These are phyloP conservation scores for Anthracocystis setariae DNA, from an alignment of 1,284 basidiomycete genomes.

Conservation along the genomic window DNA sequence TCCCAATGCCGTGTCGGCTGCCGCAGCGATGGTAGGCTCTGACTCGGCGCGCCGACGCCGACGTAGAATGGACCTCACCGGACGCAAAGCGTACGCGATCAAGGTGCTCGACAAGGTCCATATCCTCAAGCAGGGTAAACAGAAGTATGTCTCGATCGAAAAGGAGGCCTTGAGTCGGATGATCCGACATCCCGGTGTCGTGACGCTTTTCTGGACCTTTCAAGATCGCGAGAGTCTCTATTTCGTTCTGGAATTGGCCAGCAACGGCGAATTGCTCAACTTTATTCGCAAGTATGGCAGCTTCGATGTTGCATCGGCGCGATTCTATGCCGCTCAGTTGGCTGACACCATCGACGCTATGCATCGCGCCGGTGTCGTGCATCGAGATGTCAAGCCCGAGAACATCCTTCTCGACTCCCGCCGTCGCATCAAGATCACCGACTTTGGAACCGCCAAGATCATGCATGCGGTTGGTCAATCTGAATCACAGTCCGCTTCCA, in stretches of 20 bases:
- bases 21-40: slow-evolving; percentile 50
- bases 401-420: slow-evolving; percentile 63
- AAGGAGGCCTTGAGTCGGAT: slow-evolving; percentile 66
- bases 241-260: slow-evolving; percentile 65
- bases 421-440: slow-evolving; percentile 62
- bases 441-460: slow-evolving; percentile 66
- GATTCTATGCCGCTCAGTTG: slow-evolving; percentile 63
- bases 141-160: slow-evolving; percentile 66
- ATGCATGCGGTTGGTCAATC: slow-evolving; percentile 28
- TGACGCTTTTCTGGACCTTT: slow-evolving; percentile 66
- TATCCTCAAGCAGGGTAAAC: slow-evolving; percentile 67
- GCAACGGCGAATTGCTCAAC: slow-evolving; percentile 63
- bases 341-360: slow-evolving; percentile 61
- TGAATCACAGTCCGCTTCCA: background rate
- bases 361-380: slow-evolving; percentile 61
- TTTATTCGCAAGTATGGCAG: slow-evolving; percentile 62
- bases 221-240: slow-evolving; percentile 66
- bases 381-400: slow-evolving; percentile 64
- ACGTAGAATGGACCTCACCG: slow-evolving; percentile 27
- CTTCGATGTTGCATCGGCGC: slow-evolving; percentile 49
- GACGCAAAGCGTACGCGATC: slow-evolving; percentile 60
- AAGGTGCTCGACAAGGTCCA: slow-evolving; percentile 67
- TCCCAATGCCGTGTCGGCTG: slow-evolving; percentile 38
- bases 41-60: slow-evolving; percentile 24
- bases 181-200: slow-evolving; percentile 60